Evolutionary conservation across 805 yeast genomes (phyloP), one percentile per base, ranked within the genome.

Genomic region (Geotrichum ghanense): DNA sequence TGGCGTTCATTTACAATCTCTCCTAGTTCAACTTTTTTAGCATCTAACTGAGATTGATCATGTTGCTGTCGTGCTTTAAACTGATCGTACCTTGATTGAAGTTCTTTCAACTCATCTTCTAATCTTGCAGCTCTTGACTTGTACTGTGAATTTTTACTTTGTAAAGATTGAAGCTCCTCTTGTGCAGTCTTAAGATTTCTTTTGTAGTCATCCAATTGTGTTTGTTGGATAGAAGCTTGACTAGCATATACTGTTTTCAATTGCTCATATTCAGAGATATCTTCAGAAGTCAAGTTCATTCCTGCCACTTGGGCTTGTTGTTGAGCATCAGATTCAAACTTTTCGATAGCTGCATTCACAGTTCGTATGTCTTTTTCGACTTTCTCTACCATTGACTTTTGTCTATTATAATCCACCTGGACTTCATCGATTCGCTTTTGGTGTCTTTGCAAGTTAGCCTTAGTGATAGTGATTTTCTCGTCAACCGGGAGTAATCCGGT

Each of bases 401-500:
- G 89, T 43, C 75, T 68, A 3, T 65, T 65, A 14, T 73, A 61
- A 55, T 86, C 95, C 2, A 57, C 58, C 2, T 62, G 50, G 19
- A 85, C 60, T 41, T 77, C 76, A 22, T 62, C 66, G 3, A 76
- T 65, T 57, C 79, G 75, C 31, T 66, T 67, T 43, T 70, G 70
- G 42, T 71, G 67, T 31, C 71, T 71, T 14, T 34, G 19, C 7
- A 47, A 34, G 51, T 78, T 80, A 43, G 69, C 69, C 9, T 58
- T 53, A 0, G 75, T 54, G 7, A 81, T 68, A 9, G 68, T 67
- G 46, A 73, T 72, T 50, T 77, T 78, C 5, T 86, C 75, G 25
- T 71, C 72, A 3, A 81, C 58, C 1, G 95, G 94, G 23, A 83
- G 70, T 44, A 83, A 71, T 23, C 75, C 60, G 45, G 71, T 71